Evolutionary conservation across 768 basidiomycete genomes (phyloP), one percentile per base, ranked within the genome.

Genomic region (Ramaria rubella): DNA sequence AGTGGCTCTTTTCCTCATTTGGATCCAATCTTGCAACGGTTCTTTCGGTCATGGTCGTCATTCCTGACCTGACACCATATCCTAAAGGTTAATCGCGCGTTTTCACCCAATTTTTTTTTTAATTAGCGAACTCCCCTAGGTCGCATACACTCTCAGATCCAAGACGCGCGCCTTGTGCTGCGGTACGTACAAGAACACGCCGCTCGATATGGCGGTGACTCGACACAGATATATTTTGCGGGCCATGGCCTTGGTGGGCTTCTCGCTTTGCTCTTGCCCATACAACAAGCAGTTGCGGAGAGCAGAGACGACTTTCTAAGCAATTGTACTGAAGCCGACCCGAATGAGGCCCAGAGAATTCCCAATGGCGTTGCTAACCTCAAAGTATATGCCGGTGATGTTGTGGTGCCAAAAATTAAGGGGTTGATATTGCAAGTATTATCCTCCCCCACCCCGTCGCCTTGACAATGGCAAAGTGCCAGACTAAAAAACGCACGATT

Each of bases 191-290:
- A 19, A n/a, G 48, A 48, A 24, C 17, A 55, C 26, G 42, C 36
- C 33, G 43, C 34, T 43, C 54, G 45, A 23, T 60, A 52, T 33
- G 61, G 62, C 11, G 62, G 61, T 14, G 62, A 63, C 31, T 44
- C 60, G 5, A 17, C 24, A 34, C 42, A 30, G 27, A 57, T 63
- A 4, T 56, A 49, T 26, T 55, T 63, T 36, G 52, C 60, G 26
- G 62, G 62, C 9, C 58, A 62, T 33, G 59, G 62, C 12, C 44
- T 62, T 9, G 59, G 62, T 27, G 62, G 40, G 1, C 55, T 60
- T 46, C 49, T 62, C 29, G 61, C 61, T 14, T 50, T 62, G 12
- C 59, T 62, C 7, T 44, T 59, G 7, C 44, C 56, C 14, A 27
- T 63, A 5, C 62, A 63, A 52, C 42, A 53, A 17, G 61, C 61